Base-by-base conservation (phyloP, 768 basidiomycete species). In the Baorangia bicolor region DNA sequence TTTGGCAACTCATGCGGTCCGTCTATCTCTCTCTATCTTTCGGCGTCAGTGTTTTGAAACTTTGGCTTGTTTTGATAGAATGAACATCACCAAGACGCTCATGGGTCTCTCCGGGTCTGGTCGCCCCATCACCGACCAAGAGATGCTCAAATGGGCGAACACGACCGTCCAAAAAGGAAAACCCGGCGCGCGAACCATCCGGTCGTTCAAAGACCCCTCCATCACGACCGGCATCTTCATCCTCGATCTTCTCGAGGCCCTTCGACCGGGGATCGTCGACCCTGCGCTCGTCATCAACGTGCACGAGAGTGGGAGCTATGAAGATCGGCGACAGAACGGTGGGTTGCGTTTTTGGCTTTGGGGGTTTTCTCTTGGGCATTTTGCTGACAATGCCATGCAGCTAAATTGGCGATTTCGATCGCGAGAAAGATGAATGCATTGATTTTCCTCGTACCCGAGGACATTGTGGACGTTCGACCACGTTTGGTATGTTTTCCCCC, bases 141-240 rank as follows among this genome's bases (percentile, higher is more conserved):
- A 98, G 67, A 97, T 99, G 73, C 85, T 98, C 55, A 92, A 84
- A 68, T 98, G 96, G 96, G 94, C 97, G 0, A 98, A 98, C 69
- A 78, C 86, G 33, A 94, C 88, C 4, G 96, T 90, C 9, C 86
- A 92, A 71, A 81, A 81, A 53, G 82, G 76, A 20, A 88, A 88
- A 62, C 75, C 84, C 0, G 69, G 73, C 40, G 77, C 79, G 11
- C 78, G 80, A 50, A 64, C 85, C 7, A 92, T 97, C 74, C 79
- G 94, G 34, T 95, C 92, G 40, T 98, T 98, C 82, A 98, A 93
- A 74, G 97, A 98, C 69, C 90, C 94, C 2, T 81, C 83, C 16
- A 77, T 98, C 64, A 90, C 89, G 28, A 94, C 90, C 25, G 95
- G 88, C 1, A 68, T 97, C 47, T 98, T 95, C 85, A 87, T 97